Conservation (phyloP, 2,329 filamentous ascomycete species). For the Phialocephala subalpina region DNA sequence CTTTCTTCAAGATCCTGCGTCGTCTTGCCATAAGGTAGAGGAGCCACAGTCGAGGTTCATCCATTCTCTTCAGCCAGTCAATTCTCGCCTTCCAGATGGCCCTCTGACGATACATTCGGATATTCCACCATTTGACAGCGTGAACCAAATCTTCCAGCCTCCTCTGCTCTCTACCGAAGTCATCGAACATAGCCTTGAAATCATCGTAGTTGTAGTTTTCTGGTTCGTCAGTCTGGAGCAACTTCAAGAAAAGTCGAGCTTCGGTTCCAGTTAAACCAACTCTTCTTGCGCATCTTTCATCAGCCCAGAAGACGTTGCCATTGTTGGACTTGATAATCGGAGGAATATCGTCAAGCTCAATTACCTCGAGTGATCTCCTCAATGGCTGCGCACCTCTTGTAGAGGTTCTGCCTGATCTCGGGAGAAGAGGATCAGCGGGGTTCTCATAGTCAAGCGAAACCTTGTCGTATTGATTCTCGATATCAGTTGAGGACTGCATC, state of each 20-base stretch:
- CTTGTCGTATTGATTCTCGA: conserved; percentile 25
- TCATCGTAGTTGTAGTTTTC: conserved; percentile 36
- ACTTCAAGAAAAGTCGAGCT: conserved; percentile 33
- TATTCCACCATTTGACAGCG: conserved; percentile 32
- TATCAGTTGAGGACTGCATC: conserved; percentile 19
- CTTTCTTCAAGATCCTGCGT: conserved; percentile 34
- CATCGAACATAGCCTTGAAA: conserved; percentile 36
- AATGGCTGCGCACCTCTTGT: conserved; percentile 15
- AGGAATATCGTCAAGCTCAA: conserved; percentile 35
- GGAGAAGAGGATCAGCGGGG: conserved; percentile 27
- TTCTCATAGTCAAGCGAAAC: conserved; percentile 19
- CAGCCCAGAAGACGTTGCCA: conserved; percentile 39
- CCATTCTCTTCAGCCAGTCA: conserved; percentile 36
- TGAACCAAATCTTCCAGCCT: conserved; percentile 26
- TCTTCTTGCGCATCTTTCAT: conserved; percentile 35
- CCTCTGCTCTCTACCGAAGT: conserved; percentile 33
- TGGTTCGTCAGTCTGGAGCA: conserved; percentile 33
- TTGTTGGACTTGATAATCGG: conserved; percentile 37
- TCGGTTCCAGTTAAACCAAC: conserved; percentile 36
- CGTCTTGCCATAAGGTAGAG: conserved; percentile 37
- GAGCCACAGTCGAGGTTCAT: conserved; percentile 34
- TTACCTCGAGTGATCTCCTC: conserved; percentile 21
- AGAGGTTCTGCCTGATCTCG: conserved; percentile 12
- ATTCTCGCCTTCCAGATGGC: conserved; percentile 33
- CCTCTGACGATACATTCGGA: conserved; percentile 25